Evolutionary conservation across 495 filamentous ascomycete species (phyloP).

Genomic region (Tetracladium marchalianum): DNA sequence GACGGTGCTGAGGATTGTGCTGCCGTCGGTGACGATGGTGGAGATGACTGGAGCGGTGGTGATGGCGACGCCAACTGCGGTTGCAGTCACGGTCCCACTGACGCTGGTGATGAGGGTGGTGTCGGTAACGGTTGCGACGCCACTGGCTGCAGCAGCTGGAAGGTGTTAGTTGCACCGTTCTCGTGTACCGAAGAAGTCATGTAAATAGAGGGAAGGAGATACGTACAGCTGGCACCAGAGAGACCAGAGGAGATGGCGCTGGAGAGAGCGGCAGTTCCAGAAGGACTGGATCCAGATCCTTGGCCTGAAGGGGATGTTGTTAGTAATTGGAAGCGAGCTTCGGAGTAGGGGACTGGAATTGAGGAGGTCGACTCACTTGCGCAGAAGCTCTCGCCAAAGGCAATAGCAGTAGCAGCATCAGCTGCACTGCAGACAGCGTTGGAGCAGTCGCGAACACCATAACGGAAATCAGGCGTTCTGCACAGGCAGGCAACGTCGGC

Average conservation of each 20-base stretch:
- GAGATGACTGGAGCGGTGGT: not conserved
- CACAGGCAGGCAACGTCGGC: conserved; percentile 62
- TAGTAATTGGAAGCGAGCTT: not conserved
- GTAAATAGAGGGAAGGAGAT: not conserved
- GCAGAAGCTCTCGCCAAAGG: conserved; percentile 16
- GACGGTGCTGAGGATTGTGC: not conserved
- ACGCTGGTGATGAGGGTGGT: conserved; percentile 1
- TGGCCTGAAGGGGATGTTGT: not conserved
- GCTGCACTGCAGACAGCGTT: conserved; percentile 46
- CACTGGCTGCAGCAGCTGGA: conserved; percentile 3
- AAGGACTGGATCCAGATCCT: not conserved
- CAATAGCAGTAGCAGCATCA: conserved; percentile 11
- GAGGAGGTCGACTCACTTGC: not conserved
- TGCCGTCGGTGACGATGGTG: conserved; percentile 3
- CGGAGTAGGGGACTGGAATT: not conserved
- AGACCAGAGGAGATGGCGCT: no score
- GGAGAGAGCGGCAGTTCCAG: not conserved
- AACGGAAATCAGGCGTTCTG: conserved; percentile 53
- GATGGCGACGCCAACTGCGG: conserved; percentile 1
- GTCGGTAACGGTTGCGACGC: conserved; percentile 1
- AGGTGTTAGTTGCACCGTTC: not conserved
- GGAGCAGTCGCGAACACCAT: conserved; percentile 75
- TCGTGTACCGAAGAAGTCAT: not conserved
- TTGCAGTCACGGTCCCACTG: conserved; percentile 4
- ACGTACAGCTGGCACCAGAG: no score